Evolutionary conservation across 2,329 filamentous ascomycete species (phyloP).

Genomic region (Penicillium sp.): DNA sequence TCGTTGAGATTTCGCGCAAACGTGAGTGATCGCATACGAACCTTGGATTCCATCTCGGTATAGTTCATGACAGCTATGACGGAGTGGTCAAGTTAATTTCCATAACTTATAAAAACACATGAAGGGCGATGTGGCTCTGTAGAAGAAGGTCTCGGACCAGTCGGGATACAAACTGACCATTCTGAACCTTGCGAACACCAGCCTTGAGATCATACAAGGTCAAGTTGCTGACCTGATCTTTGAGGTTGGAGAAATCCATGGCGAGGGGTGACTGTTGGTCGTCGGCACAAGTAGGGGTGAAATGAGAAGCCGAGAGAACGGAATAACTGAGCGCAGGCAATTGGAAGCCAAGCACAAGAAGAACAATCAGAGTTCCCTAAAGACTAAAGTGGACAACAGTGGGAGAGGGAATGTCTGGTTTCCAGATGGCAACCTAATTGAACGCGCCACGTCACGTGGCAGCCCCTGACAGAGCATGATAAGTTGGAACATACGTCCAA

Average conservation of each 20-base stretch:
- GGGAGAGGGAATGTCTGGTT: slow-evolving; percentile 18
- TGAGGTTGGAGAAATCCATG: slow-evolving; percentile 85
- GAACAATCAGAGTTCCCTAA: slow-evolving; percentile 15
- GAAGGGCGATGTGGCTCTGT: slow-evolving; percentile 1
- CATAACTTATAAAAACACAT: slow-evolving; percentile 4
- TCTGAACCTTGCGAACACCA: slow-evolving; percentile 90
- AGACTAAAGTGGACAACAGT: slow-evolving; percentile 18
- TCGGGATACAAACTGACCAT: slow-evolving; percentile 65
- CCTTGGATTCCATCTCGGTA: slow-evolving; percentile 83
- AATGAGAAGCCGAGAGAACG: background rate
- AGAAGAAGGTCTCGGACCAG: background rate
- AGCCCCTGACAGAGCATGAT: slow-evolving; percentile 26
- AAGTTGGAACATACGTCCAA: no score
- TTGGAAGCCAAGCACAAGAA: slow-evolving; percentile 11
- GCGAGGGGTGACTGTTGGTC: slow-evolving; percentile 28
- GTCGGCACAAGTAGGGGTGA: slow-evolving; percentile 4
- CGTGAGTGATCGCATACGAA: slow-evolving; percentile 30
- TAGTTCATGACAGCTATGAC: slow-evolving; percentile 89
- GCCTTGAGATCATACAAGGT: slow-evolving; percentile 94
- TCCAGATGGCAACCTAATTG: slow-evolving; percentile 30
- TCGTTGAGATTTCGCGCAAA: slow-evolving; percentile 10
- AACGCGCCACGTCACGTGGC: slow-evolving; percentile 35
- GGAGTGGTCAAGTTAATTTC: slow-evolving; percentile 21
- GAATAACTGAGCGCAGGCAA: slow-evolving; percentile 9
- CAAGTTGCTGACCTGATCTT: slow-evolving; percentile 85